phyloP scores from a whole-genome alignment of 495 filamentous ascomycete genomes.

The Aspergillus olivimuriae region DNA sequence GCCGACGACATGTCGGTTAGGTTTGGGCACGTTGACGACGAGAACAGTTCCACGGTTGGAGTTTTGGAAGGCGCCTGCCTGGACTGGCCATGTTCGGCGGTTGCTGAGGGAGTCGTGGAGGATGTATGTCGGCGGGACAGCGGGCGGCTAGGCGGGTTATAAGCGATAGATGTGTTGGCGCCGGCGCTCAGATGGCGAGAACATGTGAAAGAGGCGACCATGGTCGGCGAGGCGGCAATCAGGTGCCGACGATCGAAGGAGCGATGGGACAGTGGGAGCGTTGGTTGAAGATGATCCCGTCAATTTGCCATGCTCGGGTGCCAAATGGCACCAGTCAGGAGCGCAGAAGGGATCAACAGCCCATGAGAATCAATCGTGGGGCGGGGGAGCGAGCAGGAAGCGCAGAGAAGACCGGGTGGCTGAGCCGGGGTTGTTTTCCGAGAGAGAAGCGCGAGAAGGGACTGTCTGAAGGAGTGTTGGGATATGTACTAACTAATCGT shows the following conservation, averaged over 20 bases:
- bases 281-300: conserved; percentile 6
- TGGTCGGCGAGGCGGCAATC: conserved; percentile 6
- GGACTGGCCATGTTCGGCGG: background rate
- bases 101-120: background rate
- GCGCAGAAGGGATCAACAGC: conserved; percentile 8
- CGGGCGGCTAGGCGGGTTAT: background rate
- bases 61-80: background rate
- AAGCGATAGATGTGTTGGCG: background rate
- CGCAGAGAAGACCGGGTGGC: background rate
- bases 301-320: conserved; percentile 11
- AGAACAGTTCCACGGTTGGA: background rate
- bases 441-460: background rate
- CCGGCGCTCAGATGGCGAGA: conserved; percentile 16
- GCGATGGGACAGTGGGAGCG: no score
- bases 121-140: background rate
- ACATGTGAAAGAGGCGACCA: conserved; percentile 26
- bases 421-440: background rate
- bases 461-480: no score
- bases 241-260: conserved; percentile 2
- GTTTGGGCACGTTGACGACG: background rate
- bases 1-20: background rate
- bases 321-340: conserved; percentile 14
- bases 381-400: background rate
- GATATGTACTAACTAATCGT: no score
- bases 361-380: background rate